These are phyloP conservation scores for Alternaria sp. DNA, from an alignment of 2,329 filamentous ascomycete genomes.

Conservation along the genomic window DNA sequence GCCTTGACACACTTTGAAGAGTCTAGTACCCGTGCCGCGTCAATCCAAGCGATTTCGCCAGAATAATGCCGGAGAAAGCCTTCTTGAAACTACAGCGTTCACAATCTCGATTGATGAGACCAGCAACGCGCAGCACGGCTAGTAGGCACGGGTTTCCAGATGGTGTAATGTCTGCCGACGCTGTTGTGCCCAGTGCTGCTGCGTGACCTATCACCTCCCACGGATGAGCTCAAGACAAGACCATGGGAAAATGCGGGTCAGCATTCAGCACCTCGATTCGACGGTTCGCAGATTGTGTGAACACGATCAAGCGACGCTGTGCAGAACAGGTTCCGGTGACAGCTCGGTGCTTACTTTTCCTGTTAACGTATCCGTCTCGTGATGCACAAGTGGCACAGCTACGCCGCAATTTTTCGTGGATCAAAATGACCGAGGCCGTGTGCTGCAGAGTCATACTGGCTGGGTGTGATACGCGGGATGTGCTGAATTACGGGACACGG, in stretches of 20 bases:
- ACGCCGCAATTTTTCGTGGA: slow-evolving; percentile 28
- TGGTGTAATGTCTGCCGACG: slow-evolving; percentile 20
- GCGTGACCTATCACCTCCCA: slow-evolving; percentile 12
- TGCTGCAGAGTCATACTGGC: slow-evolving; percentile 34
- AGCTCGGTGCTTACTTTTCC: slow-evolving; percentile 34
- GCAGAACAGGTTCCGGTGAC: slow-evolving; percentile 19
- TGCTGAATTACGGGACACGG: slow-evolving; percentile 26
- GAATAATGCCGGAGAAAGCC: slow-evolving; percentile 13
- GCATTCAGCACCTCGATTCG: slow-evolving; percentile 27
- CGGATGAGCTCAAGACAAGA: slow-evolving; percentile 11
- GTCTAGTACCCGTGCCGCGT: slow-evolving; percentile 13
- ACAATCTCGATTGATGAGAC: slow-evolving; percentile 37
- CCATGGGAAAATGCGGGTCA: slow-evolving; percentile 27
- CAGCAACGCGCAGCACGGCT: slow-evolving; percentile 22
- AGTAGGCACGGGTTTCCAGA: slow-evolving; percentile 19
- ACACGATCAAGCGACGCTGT: slow-evolving; percentile 18
- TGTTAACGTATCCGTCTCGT: slow-evolving; percentile 32
- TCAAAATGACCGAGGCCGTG: slow-evolving; percentile 32
- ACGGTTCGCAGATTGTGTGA: slow-evolving; percentile 25
- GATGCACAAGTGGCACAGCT: slow-evolving; percentile 38
- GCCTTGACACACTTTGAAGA: slow-evolving; percentile 15
- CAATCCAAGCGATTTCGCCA: slow-evolving; percentile 20
- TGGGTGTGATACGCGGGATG: slow-evolving; percentile 39
- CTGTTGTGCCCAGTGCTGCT: slow-evolving; percentile 16
- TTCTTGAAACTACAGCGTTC: slow-evolving; percentile 37